Percentiles rank a stretch among this genome's conserved stretches.
Evolutionary conservation across 2,329 filamentous ascomycete genomes (phyloP).

Genomic region (Colletotrichum magnum): DNA sequence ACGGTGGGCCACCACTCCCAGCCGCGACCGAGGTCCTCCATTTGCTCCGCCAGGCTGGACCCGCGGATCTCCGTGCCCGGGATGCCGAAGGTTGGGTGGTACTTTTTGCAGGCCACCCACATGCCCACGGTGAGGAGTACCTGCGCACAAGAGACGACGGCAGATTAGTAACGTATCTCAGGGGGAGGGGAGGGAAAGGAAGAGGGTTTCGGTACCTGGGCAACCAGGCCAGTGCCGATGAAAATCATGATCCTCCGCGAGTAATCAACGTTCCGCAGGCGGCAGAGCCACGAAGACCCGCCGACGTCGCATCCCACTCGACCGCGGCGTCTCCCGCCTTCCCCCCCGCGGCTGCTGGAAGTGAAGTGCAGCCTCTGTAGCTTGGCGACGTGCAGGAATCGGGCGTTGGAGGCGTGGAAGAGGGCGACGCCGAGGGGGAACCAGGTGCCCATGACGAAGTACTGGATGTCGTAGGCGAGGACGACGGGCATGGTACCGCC

Average conservation of each 20-base stretch:
- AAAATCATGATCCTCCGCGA: conserved; percentile 58
- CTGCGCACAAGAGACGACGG: conserved; percentile 48
- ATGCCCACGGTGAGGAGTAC: conserved; percentile 66
- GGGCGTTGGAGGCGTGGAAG: conserved; percentile 70
- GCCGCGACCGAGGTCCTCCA: conserved; percentile 60
- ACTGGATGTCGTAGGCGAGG: conserved; percentile 64
- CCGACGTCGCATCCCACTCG: conserved; percentile 45
- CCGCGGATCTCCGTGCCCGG: conserved; percentile 52
- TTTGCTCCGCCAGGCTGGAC: conserved; percentile 55
- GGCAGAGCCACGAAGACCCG: conserved; percentile 50
- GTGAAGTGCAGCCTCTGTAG: conserved; percentile 55
- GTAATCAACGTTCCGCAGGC: conserved; percentile 53
- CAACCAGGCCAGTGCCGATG: conserved; percentile 62
- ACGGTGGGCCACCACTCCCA: conserved; percentile 74
- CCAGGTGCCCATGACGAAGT: conserved; percentile 72
- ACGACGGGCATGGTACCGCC: conserved; percentile 56
- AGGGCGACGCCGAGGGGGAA: conserved; percentile 70
- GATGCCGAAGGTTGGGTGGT: conserved; percentile 66
- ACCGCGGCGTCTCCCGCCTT: conserved; percentile 6
- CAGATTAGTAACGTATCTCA: neutral
- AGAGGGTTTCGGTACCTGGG: conserved; percentile 58
- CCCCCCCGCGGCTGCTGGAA: neutral
- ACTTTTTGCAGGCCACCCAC: conserved; percentile 71
- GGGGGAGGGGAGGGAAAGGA: neutral
- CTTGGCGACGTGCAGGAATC: conserved; percentile 65